Evolutionary conservation across 176 grass and related monocot species (phyloP).

Genomic region (Typha latifolia): DNA sequence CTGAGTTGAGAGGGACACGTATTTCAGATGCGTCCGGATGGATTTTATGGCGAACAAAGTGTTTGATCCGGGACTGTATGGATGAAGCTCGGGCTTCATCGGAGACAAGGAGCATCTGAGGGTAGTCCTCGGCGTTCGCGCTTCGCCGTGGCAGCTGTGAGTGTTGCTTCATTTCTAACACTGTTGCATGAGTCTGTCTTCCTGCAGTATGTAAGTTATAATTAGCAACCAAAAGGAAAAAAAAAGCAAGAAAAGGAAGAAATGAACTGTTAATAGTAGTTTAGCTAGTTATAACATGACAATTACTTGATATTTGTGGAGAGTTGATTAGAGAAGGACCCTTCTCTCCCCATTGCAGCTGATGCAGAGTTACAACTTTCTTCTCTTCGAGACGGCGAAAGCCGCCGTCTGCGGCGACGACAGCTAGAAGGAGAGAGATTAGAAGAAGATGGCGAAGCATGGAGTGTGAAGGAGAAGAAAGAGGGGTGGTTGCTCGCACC

Average conservation of each 20-base stretch:
- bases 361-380: conserved; percentile 24
- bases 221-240: conserved; percentile 2
- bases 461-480: conserved; percentile 5
- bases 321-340: neutral
- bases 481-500: neutral
- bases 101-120: conserved; percentile 32
- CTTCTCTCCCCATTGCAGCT: conserved; percentile 24
- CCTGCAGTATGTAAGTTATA: neutral
- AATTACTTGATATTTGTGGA: conserved; percentile 29
- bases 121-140: conserved; percentile 13
- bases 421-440: conserved; percentile 12
- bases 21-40: conserved; percentile 6
- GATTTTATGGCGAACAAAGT: neutral
- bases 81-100: conserved; percentile 55
- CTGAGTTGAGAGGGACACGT: conserved; percentile 57
- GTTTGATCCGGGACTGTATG: conserved; percentile 29
- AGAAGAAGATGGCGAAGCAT: neutral
- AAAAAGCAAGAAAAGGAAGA: neutral
- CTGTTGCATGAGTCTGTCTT: conserved; percentile 5
- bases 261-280: neutral
- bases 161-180: conserved; percentile 60
- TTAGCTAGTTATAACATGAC: neutral
- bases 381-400: conserved; percentile 8
- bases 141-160: neutral
- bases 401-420: neutral